Evolutionary conservation across 2,329 filamentous ascomycete species (phyloP).

Genomic region (Hysterium pulicare): DNA sequence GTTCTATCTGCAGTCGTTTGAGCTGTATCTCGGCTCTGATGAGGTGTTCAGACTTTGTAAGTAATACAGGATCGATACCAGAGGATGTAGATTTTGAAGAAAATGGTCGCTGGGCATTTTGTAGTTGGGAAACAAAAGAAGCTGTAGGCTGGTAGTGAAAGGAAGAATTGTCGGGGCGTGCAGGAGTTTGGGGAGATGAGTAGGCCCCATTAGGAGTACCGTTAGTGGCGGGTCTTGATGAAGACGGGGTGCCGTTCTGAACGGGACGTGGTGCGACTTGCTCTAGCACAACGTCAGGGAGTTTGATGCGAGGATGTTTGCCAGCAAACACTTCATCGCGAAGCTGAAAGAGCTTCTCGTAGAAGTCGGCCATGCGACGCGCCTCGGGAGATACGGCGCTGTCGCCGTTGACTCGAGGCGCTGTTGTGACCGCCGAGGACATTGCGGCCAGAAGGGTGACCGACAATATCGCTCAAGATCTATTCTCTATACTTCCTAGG

Average conservation of each 20-base stretch:
- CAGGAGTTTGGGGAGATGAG: slow-evolving; percentile 23
- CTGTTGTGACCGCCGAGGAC: slow-evolving; percentile 23
- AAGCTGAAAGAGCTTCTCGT: slow-evolving; percentile 76
- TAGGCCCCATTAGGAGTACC: slow-evolving; percentile 24
- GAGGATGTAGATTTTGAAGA: slow-evolving; percentile 51
- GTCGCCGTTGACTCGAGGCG: slow-evolving; percentile 30
- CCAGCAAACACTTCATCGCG: slow-evolving; percentile 79
- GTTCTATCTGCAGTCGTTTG: slow-evolving; percentile 78
- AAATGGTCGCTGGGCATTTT: slow-evolving; percentile 28
- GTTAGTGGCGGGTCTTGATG: slow-evolving; percentile 27
- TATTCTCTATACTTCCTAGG: neutral
- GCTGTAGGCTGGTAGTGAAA: slow-evolving; percentile 16
- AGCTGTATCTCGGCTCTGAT: slow-evolving; percentile 77
- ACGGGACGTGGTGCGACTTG: slow-evolving; percentile 35
- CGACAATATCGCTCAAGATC: too few species aligned
- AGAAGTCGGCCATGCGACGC: slow-evolving; percentile 50
- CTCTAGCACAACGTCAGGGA: slow-evolving; percentile 53
- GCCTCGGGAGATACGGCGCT: slow-evolving; percentile 34
- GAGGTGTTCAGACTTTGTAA: slow-evolving; percentile 82
- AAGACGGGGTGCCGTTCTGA: slow-evolving; percentile 11
- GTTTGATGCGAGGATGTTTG: slow-evolving; percentile 61
- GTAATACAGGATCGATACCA: slow-evolving; percentile 76
- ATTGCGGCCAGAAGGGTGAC: slow-evolving; percentile 15
- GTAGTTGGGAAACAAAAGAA: slow-evolving; percentile 19
- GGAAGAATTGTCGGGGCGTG: slow-evolving; percentile 27